Base-by-base conservation (phyloP, 192 early-diverging fungal genomes). In the Linnemannia elongata region DNA sequence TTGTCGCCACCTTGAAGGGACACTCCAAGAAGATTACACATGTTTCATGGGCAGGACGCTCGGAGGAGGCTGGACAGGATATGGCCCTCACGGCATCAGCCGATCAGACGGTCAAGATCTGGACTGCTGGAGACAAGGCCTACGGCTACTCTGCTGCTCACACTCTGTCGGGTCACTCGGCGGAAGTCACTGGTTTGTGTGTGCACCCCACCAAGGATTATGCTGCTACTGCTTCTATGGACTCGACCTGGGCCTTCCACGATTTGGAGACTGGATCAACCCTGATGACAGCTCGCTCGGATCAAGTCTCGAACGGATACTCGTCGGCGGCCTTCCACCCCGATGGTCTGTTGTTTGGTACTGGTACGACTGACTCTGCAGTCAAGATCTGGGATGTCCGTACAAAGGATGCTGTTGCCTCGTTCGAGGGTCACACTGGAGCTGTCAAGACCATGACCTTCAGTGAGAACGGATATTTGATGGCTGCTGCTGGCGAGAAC, bases 391-490 rank as follows among this genome's bases (percentile, higher is more conserved):
- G 97, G 93, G 97, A 99, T 88, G 88, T 98, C 72, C 96, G 94
- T 78, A 89, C 92, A 18, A 92, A 93, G 80, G 88, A 88, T 24
- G 89, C 91, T 72, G 95, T 94, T 52, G 91, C 92, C n/a, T 89
- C 91, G 8, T 95, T 97, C 72, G 89, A 91, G 76, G 91, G 90
- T 77, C 88, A 95, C 76, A 72, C 90, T 87, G 88, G 94, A 73
- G 75, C 93, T 13, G 90, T 97, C 79, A 93, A 90, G 60, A 92
- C 94, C 30, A 87, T 99, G 82, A 88, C 95, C 20, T 98, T 99
- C 82, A 95, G 95, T 69, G 97, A 98, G 76, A 98, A 98, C 88
- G 98, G 98, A 49, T 99, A 98, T 88, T 91, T 96, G 81, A 92
- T 99, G 81, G 97, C 96, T 18, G 95, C 97, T 27, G 91, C 91